Conservation (phyloP, 106 monocot genomes). For the Dactylorhiza incarnata region DNA sequence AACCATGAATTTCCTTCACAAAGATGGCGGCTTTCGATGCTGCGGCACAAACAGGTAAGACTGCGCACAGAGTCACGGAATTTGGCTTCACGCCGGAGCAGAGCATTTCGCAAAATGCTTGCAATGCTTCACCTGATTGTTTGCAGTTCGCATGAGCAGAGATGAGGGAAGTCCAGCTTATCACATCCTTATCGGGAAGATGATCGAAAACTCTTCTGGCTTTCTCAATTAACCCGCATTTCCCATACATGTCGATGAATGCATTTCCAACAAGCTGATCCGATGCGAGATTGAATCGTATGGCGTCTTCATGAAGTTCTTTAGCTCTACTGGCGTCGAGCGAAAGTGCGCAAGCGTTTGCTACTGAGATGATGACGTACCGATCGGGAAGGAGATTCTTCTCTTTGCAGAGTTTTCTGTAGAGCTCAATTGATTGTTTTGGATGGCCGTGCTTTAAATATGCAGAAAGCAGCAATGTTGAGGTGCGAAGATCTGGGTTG, state of each 20-base stretch:
- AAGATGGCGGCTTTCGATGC: slow-evolving; percentile 18
- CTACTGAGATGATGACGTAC: slow-evolving; percentile 34
- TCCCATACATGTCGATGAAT: slow-evolving; percentile 58
- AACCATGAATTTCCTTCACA: slow-evolving; percentile 47
- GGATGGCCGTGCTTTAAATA: slow-evolving; percentile 41
- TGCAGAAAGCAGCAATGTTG: slow-evolving; percentile 40
- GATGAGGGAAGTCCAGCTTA: slow-evolving; percentile 60
- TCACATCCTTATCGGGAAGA: slow-evolving; percentile 38
- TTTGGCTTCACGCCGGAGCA: slow-evolving; percentile 25
- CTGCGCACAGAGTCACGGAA: slow-evolving; percentile 41
- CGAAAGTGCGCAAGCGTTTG: slow-evolving; percentile 34
- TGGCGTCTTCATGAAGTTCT: slow-evolving; percentile 39
- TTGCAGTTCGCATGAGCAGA: slow-evolving; percentile 22
- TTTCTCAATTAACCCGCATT: slow-evolving; percentile 34
- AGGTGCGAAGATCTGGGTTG: slow-evolving; percentile 34
- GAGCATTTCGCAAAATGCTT: slow-evolving; percentile 34
- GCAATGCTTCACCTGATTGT: slow-evolving; percentile 22
- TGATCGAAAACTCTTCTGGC: slow-evolving; percentile 37
- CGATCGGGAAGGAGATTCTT: slow-evolving; percentile 29
- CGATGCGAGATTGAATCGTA: slow-evolving; percentile 22
- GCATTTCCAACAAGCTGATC: slow-evolving; percentile 44
- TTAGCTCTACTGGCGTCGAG: slow-evolving; percentile 32
- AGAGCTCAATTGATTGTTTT: slow-evolving; percentile 30
- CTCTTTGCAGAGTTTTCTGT: slow-evolving; percentile 16
- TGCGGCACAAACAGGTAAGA: slow-evolving; percentile 34